phyloP scores from a whole-genome alignment of 495 filamentous ascomycete species.

The Xylona heveae region DNA sequence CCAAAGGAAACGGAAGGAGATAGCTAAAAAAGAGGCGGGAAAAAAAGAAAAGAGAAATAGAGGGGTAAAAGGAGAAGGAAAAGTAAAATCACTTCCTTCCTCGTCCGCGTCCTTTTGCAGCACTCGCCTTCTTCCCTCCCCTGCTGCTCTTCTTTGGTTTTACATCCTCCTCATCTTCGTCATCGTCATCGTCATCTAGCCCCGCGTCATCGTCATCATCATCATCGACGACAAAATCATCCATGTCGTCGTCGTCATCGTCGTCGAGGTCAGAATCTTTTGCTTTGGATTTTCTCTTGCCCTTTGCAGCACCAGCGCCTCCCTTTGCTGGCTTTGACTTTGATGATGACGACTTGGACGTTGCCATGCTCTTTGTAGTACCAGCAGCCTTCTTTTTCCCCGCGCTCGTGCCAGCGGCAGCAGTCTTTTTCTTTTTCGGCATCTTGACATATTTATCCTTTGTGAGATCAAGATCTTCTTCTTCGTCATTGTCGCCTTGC shows the following conservation, averaged over 20 bases:
- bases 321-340: constrained; percentile 19
- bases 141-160: constrained; percentile 10
- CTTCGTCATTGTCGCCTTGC: constrained; percentile 35
- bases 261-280: constrained; percentile 24
- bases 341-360: constrained; percentile 7
- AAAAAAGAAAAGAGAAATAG: background rate
- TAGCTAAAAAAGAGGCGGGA: background rate
- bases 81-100: constrained; percentile 7
- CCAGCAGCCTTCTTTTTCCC: constrained; percentile 11
- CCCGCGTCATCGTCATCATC: too few relatives aligned
- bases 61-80: background rate
- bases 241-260: constrained; percentile 18
- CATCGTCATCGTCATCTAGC: too few relatives aligned
- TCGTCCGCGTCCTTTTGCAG: constrained; percentile 7
- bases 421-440: constrained; percentile 48
- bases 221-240: too few relatives aligned
- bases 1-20: too few relatives aligned
- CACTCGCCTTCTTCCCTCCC: background rate
- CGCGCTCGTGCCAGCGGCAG: constrained; percentile 6
- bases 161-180: constrained; percentile 15
- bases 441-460: constrained; percentile 94
- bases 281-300: constrained; percentile 28
- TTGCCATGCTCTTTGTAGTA: too few relatives aligned
- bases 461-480: constrained; percentile 49
- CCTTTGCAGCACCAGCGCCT: constrained; percentile 25